These are phyloP conservation scores for Dichotomopilus funicola DNA, from an alignment of 2,329 filamentous ascomycete species.

Conservation along the genomic window DNA sequence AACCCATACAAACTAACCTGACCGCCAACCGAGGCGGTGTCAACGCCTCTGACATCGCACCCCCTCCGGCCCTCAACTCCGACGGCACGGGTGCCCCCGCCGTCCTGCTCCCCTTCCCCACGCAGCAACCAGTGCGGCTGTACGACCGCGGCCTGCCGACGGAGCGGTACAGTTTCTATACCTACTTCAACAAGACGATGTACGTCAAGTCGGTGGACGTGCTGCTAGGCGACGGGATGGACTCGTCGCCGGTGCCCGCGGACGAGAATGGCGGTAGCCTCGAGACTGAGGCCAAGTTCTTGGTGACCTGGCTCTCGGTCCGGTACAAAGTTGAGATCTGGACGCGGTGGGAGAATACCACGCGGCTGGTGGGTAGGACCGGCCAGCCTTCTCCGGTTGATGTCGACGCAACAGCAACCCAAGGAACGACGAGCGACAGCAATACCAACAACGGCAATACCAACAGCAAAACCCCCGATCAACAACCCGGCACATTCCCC, in stretches of 20 bases:
- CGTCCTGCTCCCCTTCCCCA: conserved; percentile 61
- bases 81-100: conserved; percentile 70
- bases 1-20: background rate
- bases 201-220: conserved; percentile 58
- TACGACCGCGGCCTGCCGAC: conserved; percentile 74
- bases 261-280: conserved; percentile 51
- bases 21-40: conserved; percentile 18
- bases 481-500: conserved; percentile 52
- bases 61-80: conserved; percentile 52
- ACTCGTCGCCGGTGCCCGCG: conserved; percentile 30
- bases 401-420: too few species aligned
- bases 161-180: conserved; percentile 93
- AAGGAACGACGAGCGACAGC: conserved; percentile 8
- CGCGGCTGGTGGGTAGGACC: conserved; percentile 32
- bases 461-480: conserved; percentile 23
- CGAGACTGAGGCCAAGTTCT: conserved; percentile 45
- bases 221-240: background rate
- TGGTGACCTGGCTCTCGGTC: conserved; percentile 55
- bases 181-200: conserved; percentile 80
- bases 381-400: too few species aligned
- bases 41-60: conserved; percentile 49
- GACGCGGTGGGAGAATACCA: conserved; percentile 46
- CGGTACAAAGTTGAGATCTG: conserved; percentile 60
- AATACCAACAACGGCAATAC: conserved; percentile 24
- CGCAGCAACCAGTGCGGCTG: conserved; percentile 73